These are phyloP conservation scores for Thermothielavioides terrestris DNA, from an alignment of 495 filamentous ascomycete species.

Conservation along the genomic window DNA sequence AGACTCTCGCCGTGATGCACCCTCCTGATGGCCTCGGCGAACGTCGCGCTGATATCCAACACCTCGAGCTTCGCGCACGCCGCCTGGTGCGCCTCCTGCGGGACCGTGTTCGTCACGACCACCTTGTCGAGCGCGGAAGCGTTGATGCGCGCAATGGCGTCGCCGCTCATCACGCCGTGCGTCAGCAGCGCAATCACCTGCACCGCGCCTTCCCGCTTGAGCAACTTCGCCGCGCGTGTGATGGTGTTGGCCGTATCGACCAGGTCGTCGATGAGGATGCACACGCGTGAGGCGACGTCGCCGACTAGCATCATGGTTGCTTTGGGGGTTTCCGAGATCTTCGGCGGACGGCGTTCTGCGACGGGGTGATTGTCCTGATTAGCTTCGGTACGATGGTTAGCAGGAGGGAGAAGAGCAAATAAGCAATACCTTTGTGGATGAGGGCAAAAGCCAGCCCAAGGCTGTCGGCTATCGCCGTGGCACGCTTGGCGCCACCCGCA, in stretches of 20 bases:
- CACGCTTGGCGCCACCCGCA: conserved; percentile 91
- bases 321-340: conserved; percentile 76
- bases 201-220: conserved; percentile 87
- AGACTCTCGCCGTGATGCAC: conserved; percentile 98
- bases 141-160: conserved; percentile 90
- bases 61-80: conserved; percentile 81
- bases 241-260: conserved; percentile 96
- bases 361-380: too few species aligned
- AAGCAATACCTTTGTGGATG: conserved; percentile 83
- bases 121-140: conserved; percentile 82
- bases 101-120: conserved; percentile 88
- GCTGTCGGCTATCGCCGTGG: conserved; percentile 91
- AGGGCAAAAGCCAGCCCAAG: conserved; percentile 90
- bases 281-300: conserved; percentile 67
- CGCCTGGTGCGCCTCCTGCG: conserved; percentile 67
- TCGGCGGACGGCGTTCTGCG: conserved; percentile 83
- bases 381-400: conserved; percentile 36
- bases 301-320: conserved; percentile 88
- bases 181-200: conserved; percentile 86
- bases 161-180: conserved; percentile 88
- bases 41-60: conserved; percentile 78
- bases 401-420: conserved; percentile 19
- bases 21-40: conserved; percentile 91
- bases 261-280: conserved; percentile 89
- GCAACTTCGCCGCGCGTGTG: conserved; percentile 88